A percentile compares a stretch with the other conserved stretches of the same genome.
Evolutionary conservation across 495 filamentous ascomycete genomes (phyloP).

Genomic region (Penicillium chermesinum): DNA sequence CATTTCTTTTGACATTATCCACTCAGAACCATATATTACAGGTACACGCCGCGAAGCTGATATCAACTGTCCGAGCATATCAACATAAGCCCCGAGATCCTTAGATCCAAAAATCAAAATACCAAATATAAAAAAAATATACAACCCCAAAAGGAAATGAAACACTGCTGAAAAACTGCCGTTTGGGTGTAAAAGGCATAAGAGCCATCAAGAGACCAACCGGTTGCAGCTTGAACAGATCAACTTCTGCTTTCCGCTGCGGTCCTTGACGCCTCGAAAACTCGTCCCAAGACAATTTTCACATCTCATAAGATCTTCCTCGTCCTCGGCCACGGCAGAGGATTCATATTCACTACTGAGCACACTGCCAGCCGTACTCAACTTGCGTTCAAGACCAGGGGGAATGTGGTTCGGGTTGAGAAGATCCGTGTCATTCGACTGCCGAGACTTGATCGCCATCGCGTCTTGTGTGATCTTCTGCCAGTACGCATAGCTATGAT

Average conservation of each 20-base stretch:
- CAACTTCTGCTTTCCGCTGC: conserved; percentile 44
- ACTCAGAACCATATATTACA: conserved; percentile 6
- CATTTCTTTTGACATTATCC: no score
- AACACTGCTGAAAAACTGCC: conserved; percentile 2
- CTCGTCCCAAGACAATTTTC: conserved; percentile 45
- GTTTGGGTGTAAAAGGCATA: conserved; percentile 1
- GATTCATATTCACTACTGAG: conserved; percentile 46
- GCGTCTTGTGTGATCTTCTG: conserved; percentile 45
- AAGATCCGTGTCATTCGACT: conserved; percentile 20
- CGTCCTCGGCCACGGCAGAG: conserved; percentile 27
- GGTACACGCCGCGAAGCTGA: not conserved
- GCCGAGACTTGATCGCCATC: conserved; percentile 29
- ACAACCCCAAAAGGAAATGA: no score
- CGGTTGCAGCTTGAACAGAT: conserved; percentile 49
- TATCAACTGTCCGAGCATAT: not conserved
- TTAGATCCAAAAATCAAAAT: not conserved
- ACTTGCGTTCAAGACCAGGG: conserved; percentile 23
- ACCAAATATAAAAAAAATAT: not conserved
- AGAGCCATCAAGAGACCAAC: conserved; percentile 15
- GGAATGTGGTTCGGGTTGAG: conserved; percentile 25
- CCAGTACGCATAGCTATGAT: conserved; percentile 51
- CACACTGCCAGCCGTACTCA: conserved; percentile 30
- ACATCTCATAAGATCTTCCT: conserved; percentile 45
- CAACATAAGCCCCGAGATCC: not conserved
- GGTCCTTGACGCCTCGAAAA: conserved; percentile 47